Base-by-base conservation (phyloP, 2,329 filamentous ascomycete genomes). In the Fusarium guadeloupense region DNA sequence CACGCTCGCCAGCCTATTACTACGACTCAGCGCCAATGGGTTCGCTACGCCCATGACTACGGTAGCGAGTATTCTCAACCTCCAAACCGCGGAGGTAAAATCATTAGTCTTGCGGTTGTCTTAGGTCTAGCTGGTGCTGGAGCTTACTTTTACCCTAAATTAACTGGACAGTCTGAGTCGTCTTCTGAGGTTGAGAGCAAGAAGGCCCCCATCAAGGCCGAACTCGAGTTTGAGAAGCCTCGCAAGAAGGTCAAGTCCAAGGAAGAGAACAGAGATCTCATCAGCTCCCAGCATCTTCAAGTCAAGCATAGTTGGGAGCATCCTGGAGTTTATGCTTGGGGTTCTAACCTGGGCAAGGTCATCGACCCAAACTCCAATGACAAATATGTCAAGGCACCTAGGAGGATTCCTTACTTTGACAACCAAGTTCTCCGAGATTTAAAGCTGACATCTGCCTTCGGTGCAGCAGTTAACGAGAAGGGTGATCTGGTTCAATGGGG, bases 401-500 rank as follows among this genome's bases (percentile, higher is more conserved):
- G 89, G 54, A 84, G 93, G 55, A 87, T 98, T 69, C 67, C 83
- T 1, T 95, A 89, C 75, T 98, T 99, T 70, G 88, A 98, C 70
- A 90, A 89, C 25, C 86, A 92, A 75, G 76, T 97, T 14, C 80
- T 99, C 35, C 85, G 94, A 42, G 95, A 97, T 72, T 80, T 98
- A 62, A 97, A 96, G 78, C 78, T 98, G 43, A 91, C 93, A 55
- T 83, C 86, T 48, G 85, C 86, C 34, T 93, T 96, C 72, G 95
- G 92, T 9, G 94, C 88, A 5, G 95, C 95, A 9, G 89, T 98
- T 34, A 89, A 89, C 5, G 93, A 97, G 73, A 88, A 89, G 60
- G 95, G 95, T 5, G 90, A 98, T 72, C 75, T 99, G 38, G 81
- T 97, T 12, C 93, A 98, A 77, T 99, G 95, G 95, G 95, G 95